phyloP scores from a whole-genome alignment of 495 filamentous ascomycete species.

The Tricharina praecox region DNA sequence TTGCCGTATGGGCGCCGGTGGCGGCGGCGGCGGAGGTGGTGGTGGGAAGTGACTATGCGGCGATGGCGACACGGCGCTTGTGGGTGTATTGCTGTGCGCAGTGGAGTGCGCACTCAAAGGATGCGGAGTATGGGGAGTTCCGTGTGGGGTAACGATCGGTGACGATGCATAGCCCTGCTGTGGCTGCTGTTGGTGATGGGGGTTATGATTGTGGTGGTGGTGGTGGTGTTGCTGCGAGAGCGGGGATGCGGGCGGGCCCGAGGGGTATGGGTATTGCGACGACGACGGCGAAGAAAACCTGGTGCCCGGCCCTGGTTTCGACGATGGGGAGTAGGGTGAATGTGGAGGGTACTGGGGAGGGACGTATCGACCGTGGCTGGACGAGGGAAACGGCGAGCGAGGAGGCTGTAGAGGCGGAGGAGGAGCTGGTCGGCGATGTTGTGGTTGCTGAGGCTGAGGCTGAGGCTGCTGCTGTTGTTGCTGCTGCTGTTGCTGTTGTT shows the following conservation, averaged over 20 bases:
- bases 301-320: constrained; percentile 13
- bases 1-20: constrained; percentile 8
- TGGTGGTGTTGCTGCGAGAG: constrained; percentile 14
- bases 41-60: constrained; percentile 18
- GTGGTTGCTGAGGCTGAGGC: constrained; percentile 10
- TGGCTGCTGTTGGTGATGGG: constrained; percentile 13
- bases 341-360: constrained; percentile 14
- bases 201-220: no score
- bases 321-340: constrained; percentile 13
- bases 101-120: constrained; percentile 20
- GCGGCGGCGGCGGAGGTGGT: constrained; percentile 10
- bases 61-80: constrained; percentile 15
- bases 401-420: constrained; percentile 15
- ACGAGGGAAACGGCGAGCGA: constrained; percentile 17
- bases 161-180: constrained; percentile 20
- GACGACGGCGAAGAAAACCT: constrained; percentile 11
- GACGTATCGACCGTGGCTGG: constrained; percentile 1
- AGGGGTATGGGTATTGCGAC: constrained; percentile 11
- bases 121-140: constrained; percentile 14
- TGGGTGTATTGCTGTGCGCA: constrained; percentile 14
- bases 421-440: constrained; percentile 12
- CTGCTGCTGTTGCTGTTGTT: constrained; percentile 20
- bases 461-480: constrained; percentile 11
- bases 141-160: constrained; percentile 6
- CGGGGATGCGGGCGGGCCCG: constrained; percentile 8